Conservation (phyloP, 495 filamentous ascomycete species). For the Penicillium odoratum region DNA sequence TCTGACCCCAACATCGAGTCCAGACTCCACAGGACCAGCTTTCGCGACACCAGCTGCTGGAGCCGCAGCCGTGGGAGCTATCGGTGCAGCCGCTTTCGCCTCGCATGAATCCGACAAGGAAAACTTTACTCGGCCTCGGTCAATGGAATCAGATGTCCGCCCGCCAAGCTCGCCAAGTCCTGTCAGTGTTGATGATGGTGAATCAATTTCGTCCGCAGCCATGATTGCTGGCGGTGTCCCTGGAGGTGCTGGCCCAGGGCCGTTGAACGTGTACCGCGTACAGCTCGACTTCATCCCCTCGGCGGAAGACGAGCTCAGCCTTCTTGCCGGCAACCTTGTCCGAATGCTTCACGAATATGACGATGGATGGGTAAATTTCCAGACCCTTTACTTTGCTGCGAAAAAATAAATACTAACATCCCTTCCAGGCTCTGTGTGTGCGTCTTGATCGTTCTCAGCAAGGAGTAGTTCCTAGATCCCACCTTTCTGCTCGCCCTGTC, state of each 20-base stretch:
- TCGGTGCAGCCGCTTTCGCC: conserved; percentile 33
- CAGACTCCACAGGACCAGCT: conserved; percentile 27
- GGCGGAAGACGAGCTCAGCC: conserved; percentile 84
- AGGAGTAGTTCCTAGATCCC: conserved; percentile 91
- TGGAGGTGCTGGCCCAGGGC: conserved; percentile 36
- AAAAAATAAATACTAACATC: conserved; percentile 36
- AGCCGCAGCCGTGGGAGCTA: conserved; percentile 39
- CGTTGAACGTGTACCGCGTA: conserved; percentile 76
- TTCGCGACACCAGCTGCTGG: conserved; percentile 37
- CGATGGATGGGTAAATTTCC: conserved; percentile 86
- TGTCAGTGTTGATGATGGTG: conserved; percentile 27
- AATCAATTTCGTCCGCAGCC: conserved; percentile 32
- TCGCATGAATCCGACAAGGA: conserved; percentile 41
- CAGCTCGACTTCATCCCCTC: conserved; percentile 95
- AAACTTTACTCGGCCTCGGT: conserved; percentile 18
- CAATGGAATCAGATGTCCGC: conserved; percentile 25
- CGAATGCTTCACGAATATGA: conserved; percentile 94
- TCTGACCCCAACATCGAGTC: conserved; percentile 25
- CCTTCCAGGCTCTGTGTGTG: conserved; percentile 75
- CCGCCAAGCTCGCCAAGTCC: conserved; percentile 18
- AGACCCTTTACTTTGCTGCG: neutral
- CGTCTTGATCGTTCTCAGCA: conserved; percentile 87
- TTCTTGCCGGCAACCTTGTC: conserved; percentile 78
- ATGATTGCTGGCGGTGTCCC: conserved; percentile 38
- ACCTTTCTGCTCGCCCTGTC: conserved; percentile 86